Conservation (phyloP, 495 filamentous ascomycete genomes). For the Friedmanniomyces endolithicus region DNA sequence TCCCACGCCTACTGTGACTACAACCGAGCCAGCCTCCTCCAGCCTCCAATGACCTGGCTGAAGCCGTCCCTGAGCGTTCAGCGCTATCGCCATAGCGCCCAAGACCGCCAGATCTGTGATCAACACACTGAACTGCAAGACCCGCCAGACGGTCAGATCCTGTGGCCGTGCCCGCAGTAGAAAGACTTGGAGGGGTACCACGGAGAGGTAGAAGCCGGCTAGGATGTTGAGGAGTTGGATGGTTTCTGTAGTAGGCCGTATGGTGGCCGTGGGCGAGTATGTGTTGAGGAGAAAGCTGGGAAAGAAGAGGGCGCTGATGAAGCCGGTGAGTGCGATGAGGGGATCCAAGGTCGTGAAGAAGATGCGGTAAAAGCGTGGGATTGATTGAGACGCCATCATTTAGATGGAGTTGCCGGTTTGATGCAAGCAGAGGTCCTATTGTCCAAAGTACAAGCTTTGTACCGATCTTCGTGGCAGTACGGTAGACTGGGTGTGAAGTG, state of each 20-base stretch:
- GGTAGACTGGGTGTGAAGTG: no score
- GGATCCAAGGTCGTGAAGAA: slow-evolving; percentile 2
- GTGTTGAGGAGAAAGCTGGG: not conserved
- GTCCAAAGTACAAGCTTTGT: no score
- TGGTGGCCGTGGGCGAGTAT: not conserved
- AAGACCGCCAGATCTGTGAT: not conserved
- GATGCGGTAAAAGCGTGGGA: not conserved
- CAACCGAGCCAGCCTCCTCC: not conserved
- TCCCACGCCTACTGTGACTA: not conserved
- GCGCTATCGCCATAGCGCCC: not conserved
- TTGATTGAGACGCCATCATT: not conserved
- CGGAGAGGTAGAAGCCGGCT: not conserved
- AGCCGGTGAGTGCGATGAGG: not conserved
- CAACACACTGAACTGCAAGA: not conserved
- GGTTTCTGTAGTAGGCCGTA: not conserved
- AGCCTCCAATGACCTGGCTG: not conserved
- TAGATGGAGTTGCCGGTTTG: not conserved
- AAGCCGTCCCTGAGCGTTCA: not conserved
- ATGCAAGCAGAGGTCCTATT: no score
- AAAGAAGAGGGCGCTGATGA: not conserved
- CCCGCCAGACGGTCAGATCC: slow-evolving; percentile 3
- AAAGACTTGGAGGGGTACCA: not conserved
- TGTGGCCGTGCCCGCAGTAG: not conserved
- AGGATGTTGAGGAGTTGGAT: not conserved
- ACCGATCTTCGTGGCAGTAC: no score